Conservation (phyloP, 2,329 filamentous ascomycete genomes). For the Ceratocystis lukuohia region DNA sequence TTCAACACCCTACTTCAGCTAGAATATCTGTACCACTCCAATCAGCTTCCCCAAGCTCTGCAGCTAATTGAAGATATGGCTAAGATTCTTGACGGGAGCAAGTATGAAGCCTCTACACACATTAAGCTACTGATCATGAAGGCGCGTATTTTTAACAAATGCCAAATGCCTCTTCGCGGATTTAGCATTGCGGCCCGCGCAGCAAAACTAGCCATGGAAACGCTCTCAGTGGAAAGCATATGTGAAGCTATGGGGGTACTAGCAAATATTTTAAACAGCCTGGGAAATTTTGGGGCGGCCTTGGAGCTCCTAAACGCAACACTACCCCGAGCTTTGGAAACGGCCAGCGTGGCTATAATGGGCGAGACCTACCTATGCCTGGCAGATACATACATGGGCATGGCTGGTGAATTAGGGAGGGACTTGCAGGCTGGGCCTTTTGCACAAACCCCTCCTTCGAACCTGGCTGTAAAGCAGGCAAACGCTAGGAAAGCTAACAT, state of each 20-base stretch:
- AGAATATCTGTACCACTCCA: constrained; percentile 37
- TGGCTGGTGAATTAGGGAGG: constrained; percentile 42
- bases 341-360: constrained; percentile 46
- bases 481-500: constrained; percentile 25
- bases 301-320: constrained; percentile 51
- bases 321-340: constrained; percentile 65
- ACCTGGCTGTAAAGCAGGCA: constrained; percentile 26
- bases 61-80: constrained; percentile 35
- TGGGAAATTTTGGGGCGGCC: constrained; percentile 58
- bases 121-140: constrained; percentile 62
- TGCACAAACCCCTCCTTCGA: neutral
- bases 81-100: constrained; percentile 31
- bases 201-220: constrained; percentile 57
- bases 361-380: constrained; percentile 57
- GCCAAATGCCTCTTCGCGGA: constrained; percentile 56
- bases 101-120: constrained; percentile 46
- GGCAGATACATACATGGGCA: constrained; percentile 65
- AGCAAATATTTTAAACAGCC: constrained; percentile 51
- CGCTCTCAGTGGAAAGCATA: constrained; percentile 52
- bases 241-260: constrained; percentile 60
- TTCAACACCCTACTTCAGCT: constrained; percentile 40
- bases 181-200: constrained; percentile 68
- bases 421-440: neutral
- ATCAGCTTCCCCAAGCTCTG: constrained; percentile 36
- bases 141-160: constrained; percentile 52